Evolutionary conservation across 2,329 filamentous ascomycete species (phyloP).

Genomic region (Penicillium freii): DNA sequence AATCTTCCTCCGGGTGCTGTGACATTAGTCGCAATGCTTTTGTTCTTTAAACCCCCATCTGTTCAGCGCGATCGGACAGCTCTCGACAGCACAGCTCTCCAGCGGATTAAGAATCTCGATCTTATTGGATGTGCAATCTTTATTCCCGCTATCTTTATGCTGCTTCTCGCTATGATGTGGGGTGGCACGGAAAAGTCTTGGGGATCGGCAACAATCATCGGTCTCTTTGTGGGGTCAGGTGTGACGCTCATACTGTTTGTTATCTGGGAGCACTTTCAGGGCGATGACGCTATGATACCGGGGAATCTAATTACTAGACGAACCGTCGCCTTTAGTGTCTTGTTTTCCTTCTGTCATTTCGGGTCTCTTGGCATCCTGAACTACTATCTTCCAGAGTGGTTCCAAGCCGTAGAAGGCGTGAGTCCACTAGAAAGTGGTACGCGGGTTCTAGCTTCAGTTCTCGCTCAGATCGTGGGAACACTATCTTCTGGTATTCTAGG

Average conservation of each 20-base stretch:
- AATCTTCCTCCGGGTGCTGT: constrained; percentile 15
- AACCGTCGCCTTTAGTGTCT: not conserved
- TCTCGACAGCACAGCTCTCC: not conserved
- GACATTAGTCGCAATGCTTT: constrained; percentile 9
- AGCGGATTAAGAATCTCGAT: constrained; percentile 20
- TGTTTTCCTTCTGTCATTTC: not conserved
- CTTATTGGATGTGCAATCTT: constrained; percentile 25
- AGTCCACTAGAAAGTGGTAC: not conserved
- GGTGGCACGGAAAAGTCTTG: constrained; percentile 23
- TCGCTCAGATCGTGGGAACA: not conserved
- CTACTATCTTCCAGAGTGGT: not conserved
- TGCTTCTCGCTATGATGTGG: constrained; percentile 28
- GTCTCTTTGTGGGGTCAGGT: constrained; percentile 19
- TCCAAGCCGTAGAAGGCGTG: not conserved
- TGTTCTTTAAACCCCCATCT: constrained; percentile 11
- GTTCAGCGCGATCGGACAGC: not conserved
- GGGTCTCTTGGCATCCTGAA: not conserved
- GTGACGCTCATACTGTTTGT: constrained; percentile 4
- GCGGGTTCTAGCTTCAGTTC: not conserved
- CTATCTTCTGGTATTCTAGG: not conserved
- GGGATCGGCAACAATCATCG: constrained; percentile 25
- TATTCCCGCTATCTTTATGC: constrained; percentile 22
- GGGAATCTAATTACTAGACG: not conserved
- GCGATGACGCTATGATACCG: constrained; percentile 10
- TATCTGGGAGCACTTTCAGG: constrained; percentile 1